A percentile compares a stretch with the other conserved stretches of the same genome.
Conservation (phyloP, 2,329 filamentous ascomycete genomes). For the Cercospora brassicicola region DNA sequence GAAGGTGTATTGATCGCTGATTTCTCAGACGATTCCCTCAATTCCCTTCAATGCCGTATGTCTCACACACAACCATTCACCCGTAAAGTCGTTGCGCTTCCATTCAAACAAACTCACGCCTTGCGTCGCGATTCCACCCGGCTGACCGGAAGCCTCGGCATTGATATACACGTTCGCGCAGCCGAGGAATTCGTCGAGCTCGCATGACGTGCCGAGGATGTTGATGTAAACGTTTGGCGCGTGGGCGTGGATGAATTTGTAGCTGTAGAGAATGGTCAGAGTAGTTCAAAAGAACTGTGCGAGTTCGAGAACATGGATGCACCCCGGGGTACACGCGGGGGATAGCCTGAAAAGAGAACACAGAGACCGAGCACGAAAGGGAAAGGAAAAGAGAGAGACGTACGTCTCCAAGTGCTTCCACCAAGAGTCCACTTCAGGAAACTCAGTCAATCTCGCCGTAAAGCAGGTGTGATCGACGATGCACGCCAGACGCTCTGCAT, state of each 20-base stretch:
- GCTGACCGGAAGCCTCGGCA: slow-evolving; percentile 12
- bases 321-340: background rate
- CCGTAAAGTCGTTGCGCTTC: slow-evolving; percentile 3
- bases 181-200: slow-evolving; percentile 14
- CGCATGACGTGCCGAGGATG: slow-evolving; percentile 8
- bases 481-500: slow-evolving; percentile 9
- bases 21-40: slow-evolving; percentile 13
- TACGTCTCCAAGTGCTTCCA: slow-evolving; percentile 17
- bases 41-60: slow-evolving; percentile 19
- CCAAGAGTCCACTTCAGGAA: slow-evolving; percentile 9
- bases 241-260: slow-evolving; percentile 12
- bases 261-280: background rate
- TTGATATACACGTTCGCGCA: slow-evolving; percentile 15
- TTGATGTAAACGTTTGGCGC: slow-evolving; percentile 12
- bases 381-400: background rate
- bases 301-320: background rate
- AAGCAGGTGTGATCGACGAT: slow-evolving; percentile 14
- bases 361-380: background rate
- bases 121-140: slow-evolving; percentile 16
- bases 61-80: slow-evolving; percentile 17
- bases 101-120: slow-evolving; percentile 16
- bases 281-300: background rate
- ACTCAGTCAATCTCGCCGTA: slow-evolving; percentile 12
- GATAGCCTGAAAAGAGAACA: background rate
- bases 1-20: background rate